Base-by-base conservation (phyloP, 257 asterid genomes). In the Nicotiana knightiana region DNA sequence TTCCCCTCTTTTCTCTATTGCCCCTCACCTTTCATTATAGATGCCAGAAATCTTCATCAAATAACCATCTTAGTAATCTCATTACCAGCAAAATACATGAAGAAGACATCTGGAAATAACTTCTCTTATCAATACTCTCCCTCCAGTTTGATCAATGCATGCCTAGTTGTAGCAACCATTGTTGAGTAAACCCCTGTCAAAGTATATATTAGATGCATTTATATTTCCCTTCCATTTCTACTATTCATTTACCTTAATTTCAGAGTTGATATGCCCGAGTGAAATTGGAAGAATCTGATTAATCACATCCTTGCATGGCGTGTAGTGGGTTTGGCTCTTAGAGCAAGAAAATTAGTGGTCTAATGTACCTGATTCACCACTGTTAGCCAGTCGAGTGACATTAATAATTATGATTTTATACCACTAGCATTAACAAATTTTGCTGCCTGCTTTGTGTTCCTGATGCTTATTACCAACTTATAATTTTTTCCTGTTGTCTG, bases 401-500 rank as follows among this genome's bases (percentile, higher is more conserved):
- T 71, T 71, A 13, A 73, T 73, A 73, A 13, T 7, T 48, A 54
- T 73, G 79, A 46, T 24, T 73, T 73, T 13, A 12, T 73, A 33
- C n/a, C 62, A 26, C 26, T 73, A 24, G 62, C 79, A 73, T 57
- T 71, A 15, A 73, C 79, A 46, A 48, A 13, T 59, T 73, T 73
- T 63, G 64, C 64, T 63, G 51, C 59, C 61, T 43, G 63, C 46
- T 62, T 67, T 76, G 77, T 39, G 57, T 83, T 62, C 37, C 84
- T 73, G 33, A 37, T 81, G 17, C 43, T 79, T 59, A 68, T 73
- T 81, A 37, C 30, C 61, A 54, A 53, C 21, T 48, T 80, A 7
- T 80, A 30, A 26, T 28, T 46, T 46, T 24, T 43, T 7, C 24
- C 55, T 24, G 13, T 43, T 21, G 32, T 75, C 61, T 85, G 83